A percentile compares a stretch with the other conserved stretches of the same genome.
Evolutionary conservation across 2,329 filamentous ascomycete species (phyloP).

Genomic region (Cladosporium halotolerans): DNA sequence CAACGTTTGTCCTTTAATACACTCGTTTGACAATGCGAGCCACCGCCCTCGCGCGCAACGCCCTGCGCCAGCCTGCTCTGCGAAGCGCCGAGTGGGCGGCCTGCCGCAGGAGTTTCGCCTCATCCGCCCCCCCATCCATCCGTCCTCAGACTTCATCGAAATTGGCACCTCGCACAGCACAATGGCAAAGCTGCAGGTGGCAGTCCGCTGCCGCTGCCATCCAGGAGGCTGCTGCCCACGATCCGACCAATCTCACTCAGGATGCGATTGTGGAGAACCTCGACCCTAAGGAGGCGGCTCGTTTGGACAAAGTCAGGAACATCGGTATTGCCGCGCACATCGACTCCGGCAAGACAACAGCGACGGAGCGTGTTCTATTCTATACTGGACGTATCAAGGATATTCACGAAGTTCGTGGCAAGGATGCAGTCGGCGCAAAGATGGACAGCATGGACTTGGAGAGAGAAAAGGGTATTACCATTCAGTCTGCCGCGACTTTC

Average conservation of each 20-base stretch:
- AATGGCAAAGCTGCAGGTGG: conserved; percentile 17
- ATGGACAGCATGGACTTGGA: conserved; percentile 99
- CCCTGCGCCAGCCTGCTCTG: conserved; percentile 22
- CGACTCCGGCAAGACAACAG: conserved; percentile 96
- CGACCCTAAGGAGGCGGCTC: conserved; percentile 67
- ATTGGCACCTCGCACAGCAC: background rate
- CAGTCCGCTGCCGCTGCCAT: conserved; percentile 26
- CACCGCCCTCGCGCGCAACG: conserved; percentile 22
- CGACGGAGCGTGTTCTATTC: conserved; percentile 92
- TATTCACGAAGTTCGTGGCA: conserved; percentile 93
- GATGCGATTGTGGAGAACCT: conserved; percentile 72
- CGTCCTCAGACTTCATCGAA: background rate
- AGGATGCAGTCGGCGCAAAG: conserved; percentile 92
- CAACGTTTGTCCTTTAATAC: background rate
- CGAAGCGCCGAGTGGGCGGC: conserved; percentile 15
- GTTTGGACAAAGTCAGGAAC: conserved; percentile 79
- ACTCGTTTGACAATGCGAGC: conserved; percentile 18
- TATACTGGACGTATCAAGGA: conserved; percentile 95
- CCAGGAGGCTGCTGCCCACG: conserved; percentile 51
- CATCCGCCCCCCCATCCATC: conserved; percentile 14
- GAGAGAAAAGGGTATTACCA: conserved; percentile 97
- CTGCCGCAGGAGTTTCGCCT: conserved; percentile 20
- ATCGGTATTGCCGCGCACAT: conserved; percentile 99
- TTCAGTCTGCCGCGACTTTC: conserved; percentile 96
- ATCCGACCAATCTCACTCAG: conserved; percentile 53